Evolutionary conservation across 306 rosid species (phyloP), one percentile per base, ranked within the genome.

Genomic region (Malus fusca): DNA sequence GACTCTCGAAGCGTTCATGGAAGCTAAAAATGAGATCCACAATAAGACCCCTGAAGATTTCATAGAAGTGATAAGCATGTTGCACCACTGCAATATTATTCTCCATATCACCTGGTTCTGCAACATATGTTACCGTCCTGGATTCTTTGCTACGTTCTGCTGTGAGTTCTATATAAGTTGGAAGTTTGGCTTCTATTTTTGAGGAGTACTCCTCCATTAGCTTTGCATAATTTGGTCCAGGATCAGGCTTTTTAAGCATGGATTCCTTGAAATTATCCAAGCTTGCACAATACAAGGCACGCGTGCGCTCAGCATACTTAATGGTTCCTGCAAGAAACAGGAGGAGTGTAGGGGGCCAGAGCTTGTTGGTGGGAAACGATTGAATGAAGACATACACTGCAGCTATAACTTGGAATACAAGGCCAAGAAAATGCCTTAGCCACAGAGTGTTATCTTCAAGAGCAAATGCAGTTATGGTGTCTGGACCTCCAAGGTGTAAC

Each of bases 401-500:
- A 6, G 87, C 81, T 1, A 64, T 1, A 3, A 82, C 78, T 67
- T 83, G 92, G 35, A 78, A 74, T 3, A 75, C 1, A 28, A 88
- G 77, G 5, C 84, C 85, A 43, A 82, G 30, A 30, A 86, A 68
- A 70, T 88, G 92, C 42, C 92, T 76, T 11, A 80, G 72, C 92
- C 88, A 88, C 26, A 88, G 81, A 2, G 82, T 76, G 33, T 88
- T 85, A 69, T 88, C 91, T 23, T 85, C 86, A 0, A 85, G 77
- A 66, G 91, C 68, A 61, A 85, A 83, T 6, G 89, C 86, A 25
- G 89, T 78, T 4, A 88, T 88, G 71, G 91, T 85, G 82, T 88
- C 87, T 26, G 89, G 91, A 19, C 89, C 89, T 22, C 86, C 91
- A 56, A 88, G 79, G 60, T 88, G 91, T 31, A 88, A 23, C 48